Conservation (phyloP, 2,329 filamentous ascomycete species). For the Acrocalymma vagum region DNA sequence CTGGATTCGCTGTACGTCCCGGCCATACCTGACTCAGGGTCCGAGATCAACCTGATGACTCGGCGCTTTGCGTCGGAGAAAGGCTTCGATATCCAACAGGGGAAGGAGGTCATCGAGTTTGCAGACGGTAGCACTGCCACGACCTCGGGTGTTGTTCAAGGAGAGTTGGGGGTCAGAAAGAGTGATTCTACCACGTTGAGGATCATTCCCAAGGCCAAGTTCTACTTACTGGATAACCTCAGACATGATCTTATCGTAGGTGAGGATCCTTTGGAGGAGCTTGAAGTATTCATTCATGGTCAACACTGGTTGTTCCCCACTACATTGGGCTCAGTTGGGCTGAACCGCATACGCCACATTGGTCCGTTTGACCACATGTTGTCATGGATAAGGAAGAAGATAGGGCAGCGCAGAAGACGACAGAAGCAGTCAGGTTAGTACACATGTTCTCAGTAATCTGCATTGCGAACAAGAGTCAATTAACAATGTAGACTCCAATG, state of each 20-base stretch:
- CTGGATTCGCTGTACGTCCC: conserved; percentile 4
- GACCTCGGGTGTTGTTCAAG: conserved; percentile 3
- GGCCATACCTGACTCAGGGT: conserved; percentile 12
- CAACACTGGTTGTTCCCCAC: no score
- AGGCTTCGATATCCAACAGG: neutral
- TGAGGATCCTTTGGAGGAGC: conserved; percentile 4
- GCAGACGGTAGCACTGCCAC: conserved; percentile 9
- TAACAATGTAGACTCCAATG: no score
- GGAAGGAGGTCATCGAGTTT: conserved; percentile 3
- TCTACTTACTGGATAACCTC: conserved; percentile 2
- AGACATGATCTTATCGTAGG: conserved; percentile 5
- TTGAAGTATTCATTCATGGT: conserved; percentile 1
- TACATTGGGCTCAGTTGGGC: no score
- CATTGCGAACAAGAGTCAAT: no score
- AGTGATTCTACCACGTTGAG: neutral
- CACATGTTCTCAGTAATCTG: no score
- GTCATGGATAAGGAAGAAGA: conserved; percentile 6
- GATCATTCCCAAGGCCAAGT: neutral
- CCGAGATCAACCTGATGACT: conserved; percentile 15
- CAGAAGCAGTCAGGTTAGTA: no score
- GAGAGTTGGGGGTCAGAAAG: neutral
- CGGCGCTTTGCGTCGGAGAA: conserved; percentile 4
- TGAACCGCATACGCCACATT: conserved; percentile 5
- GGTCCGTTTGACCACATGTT: conserved; percentile 2
- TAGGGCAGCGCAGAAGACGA: no score